Conservation (phyloP, 2,329 filamentous ascomycete species). For the Colletotrichum tropicale region DNA sequence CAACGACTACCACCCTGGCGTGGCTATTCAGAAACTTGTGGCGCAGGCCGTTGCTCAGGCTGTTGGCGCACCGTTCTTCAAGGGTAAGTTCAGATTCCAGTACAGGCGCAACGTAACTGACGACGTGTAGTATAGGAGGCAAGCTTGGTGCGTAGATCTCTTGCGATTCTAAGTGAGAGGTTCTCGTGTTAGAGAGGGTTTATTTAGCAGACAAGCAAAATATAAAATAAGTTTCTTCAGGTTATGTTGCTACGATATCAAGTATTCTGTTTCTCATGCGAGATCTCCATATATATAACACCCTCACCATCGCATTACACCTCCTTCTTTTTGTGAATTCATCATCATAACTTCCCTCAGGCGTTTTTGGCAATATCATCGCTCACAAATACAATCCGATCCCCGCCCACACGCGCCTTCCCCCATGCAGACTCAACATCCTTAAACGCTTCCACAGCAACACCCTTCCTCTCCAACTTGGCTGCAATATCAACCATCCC, state of each 20-base stretch:
- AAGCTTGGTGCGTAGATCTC: not conserved
- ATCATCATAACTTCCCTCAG: not conserved
- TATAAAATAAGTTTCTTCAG: not conserved
- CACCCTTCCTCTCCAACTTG: constrained; percentile 22
- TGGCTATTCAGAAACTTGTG: constrained; percentile 44
- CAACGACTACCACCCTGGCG: constrained; percentile 46
- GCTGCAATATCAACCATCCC: constrained; percentile 30
- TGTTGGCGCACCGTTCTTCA: constrained; percentile 19
- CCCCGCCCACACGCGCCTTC: constrained; percentile 14
- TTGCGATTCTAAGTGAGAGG: no score
- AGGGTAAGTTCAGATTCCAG: not conserved
- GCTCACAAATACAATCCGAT: constrained; percentile 32
- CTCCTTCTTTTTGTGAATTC: not conserved
- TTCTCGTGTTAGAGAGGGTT: not conserved
- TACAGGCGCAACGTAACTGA: not conserved
- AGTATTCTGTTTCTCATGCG: not conserved
- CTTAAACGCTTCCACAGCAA: constrained; percentile 25
- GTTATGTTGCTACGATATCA: not conserved
- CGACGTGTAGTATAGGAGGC: not conserved
- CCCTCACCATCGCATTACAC: not conserved
- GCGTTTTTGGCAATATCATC: constrained; percentile 13
- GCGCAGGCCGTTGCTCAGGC: constrained; percentile 37
- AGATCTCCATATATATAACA: not conserved
- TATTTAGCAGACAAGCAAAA: not conserved
- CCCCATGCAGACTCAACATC: constrained; percentile 31